Conservation (phyloP, 1,284 basidiomycete species). For the Volvariella surrecta region DNA sequence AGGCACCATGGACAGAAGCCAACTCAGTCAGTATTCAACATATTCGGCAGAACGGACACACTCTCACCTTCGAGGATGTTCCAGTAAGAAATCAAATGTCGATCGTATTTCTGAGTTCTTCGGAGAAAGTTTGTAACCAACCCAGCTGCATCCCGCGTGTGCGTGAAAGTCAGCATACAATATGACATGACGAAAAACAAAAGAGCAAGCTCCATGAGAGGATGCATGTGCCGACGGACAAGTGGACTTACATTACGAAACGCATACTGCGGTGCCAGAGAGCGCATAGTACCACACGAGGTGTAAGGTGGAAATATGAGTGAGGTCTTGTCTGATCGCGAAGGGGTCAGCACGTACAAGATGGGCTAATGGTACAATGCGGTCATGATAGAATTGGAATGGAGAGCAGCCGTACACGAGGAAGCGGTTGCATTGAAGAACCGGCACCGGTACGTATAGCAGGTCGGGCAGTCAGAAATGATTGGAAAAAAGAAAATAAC, state of each 20-base stretch:
- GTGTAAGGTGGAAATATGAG: conserved; percentile 15
- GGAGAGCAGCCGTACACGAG: too few species aligned
- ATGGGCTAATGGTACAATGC: conserved; percentile 22
- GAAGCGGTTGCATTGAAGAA: too few species aligned
- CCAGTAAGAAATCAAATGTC: conserved; percentile 70
- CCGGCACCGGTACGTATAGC: too few species aligned
- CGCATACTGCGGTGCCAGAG: conserved; percentile 29
- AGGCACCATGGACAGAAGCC: background rate
- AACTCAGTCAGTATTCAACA: too few species aligned
- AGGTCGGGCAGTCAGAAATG: too few species aligned
- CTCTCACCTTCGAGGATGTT: conserved; percentile 64
- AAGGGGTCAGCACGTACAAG: conserved; percentile 18
- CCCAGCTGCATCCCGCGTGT: conserved; percentile 46
- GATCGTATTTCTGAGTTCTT: conserved; percentile 40
- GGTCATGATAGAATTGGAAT: too few species aligned
- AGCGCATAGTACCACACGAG: background rate
- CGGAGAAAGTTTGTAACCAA: conserved; percentile 36
- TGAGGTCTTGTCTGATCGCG: conserved; percentile 18
- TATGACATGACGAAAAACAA: too few species aligned
- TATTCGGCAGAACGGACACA: too few species aligned
- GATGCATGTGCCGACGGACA: too few species aligned
- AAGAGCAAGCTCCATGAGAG: too few species aligned
- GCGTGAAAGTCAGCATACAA: too few species aligned
- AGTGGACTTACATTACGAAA: conserved; percentile 26
- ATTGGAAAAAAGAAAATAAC: too few species aligned